Percentiles rank a stretch among this genome's conserved stretches.
Evolutionary conservation across 2,329 filamentous ascomycete genomes (phyloP).

Genomic region (Phialophora verrucosa): DNA sequence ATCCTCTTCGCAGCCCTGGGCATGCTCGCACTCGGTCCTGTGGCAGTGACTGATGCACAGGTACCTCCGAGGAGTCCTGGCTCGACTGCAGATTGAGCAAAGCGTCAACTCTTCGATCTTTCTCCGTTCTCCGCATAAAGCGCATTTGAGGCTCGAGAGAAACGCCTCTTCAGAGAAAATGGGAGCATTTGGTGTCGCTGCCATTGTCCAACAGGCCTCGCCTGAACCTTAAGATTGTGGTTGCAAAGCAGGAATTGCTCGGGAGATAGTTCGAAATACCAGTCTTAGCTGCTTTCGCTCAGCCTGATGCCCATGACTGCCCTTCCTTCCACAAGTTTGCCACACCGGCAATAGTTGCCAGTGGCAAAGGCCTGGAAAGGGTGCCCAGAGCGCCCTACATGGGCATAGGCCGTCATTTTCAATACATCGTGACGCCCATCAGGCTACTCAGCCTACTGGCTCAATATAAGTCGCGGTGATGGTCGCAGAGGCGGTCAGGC

Average conservation of each 20-base stretch:
- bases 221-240: background rate
- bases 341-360: background rate
- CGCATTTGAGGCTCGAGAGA: conserved; percentile 5
- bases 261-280: background rate
- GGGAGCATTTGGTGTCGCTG: background rate
- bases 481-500: conserved; percentile 7
- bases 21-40: conserved; percentile 3
- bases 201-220: background rate
- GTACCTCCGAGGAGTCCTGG: background rate
- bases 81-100: conserved; percentile 4
- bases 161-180: conserved; percentile 4
- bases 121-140: conserved; percentile 3
- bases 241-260: background rate
- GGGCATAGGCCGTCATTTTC: background rate
- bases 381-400: background rate
- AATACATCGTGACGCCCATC: background rate
- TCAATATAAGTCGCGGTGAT: background rate
- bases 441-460: background rate
- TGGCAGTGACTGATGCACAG: conserved; percentile 13
- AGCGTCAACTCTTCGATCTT: conserved; percentile 11
- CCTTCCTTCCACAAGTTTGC: background rate
- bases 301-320: background rate
- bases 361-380: background rate
- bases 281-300: background rate
- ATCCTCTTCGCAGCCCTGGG: background rate